A percentile compares a stretch with the other conserved stretches of the same genome.
Evolutionary conservation across 306 rosid species (phyloP).

Genomic region (Luffa aegyptiaca): DNA sequence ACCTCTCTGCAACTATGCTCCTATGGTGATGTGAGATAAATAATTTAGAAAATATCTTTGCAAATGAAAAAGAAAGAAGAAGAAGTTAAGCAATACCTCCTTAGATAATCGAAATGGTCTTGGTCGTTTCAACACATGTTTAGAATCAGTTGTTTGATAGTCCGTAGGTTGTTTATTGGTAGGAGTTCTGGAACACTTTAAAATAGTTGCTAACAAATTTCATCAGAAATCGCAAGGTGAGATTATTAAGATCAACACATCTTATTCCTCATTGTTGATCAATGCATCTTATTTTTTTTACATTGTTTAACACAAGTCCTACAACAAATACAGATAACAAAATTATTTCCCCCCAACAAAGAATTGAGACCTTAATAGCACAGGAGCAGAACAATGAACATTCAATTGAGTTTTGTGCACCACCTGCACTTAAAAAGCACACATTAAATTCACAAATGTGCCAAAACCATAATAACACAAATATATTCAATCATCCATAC

Average conservation of each 20-base stretch:
- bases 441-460: not conserved
- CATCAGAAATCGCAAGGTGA: not conserved
- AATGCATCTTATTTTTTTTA: too few species aligned
- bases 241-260: not conserved
- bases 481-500: not conserved
- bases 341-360: too few species aligned
- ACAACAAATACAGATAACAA: too few species aligned
- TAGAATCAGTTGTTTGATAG: conserved; percentile 95
- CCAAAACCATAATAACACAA: not conserved
- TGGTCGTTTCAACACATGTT: conserved; percentile 77
- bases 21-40: too few species aligned
- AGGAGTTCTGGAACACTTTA: conserved; percentile 96
- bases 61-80: too few species aligned
- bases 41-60: too few species aligned
- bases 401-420: conserved; percentile 83
- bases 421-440: conserved; percentile 37
- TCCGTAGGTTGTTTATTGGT: conserved; percentile 73
- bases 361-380: too few species aligned
- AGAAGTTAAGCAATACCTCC: conserved; percentile 37
- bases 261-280: too few species aligned
- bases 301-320: too few species aligned
- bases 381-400: too few species aligned
- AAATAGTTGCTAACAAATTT: conserved; percentile 36
- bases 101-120: conserved; percentile 78
- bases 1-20: too few species aligned